A percentile compares a stretch with the other conserved stretches of the same genome.
Conservation (phyloP, 352 stramenopile genomes). For the Globisporangium spiculum region DNA sequence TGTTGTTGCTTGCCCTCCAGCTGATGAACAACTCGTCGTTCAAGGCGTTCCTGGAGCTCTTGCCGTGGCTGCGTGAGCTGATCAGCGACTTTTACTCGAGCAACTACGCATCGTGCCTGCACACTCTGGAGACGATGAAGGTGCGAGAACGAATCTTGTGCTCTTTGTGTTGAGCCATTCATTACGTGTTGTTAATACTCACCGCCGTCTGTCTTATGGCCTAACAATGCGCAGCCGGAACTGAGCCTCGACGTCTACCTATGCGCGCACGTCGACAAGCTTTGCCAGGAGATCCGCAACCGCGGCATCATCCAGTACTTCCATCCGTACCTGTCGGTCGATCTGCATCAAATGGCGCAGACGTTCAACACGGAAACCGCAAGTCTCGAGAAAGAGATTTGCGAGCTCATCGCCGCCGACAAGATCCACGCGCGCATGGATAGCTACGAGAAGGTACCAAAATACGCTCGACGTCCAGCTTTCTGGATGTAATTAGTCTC, state of each 20-base stretch:
- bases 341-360: slow-evolving; percentile 82
- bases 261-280: slow-evolving; percentile 59
- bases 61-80: slow-evolving; percentile 85
- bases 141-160: slow-evolving; percentile 19
- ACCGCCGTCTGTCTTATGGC: neutral
- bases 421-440: slow-evolving; percentile 85
- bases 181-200: neutral
- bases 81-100: slow-evolving; percentile 88
- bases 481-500: neutral
- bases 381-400: slow-evolving; percentile 76
- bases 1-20: slow-evolving; percentile 19
- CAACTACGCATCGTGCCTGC: slow-evolving; percentile 82
- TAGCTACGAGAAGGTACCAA: slow-evolving; percentile 81
- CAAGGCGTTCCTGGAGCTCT: slow-evolving; percentile 84
- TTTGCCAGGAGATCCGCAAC: slow-evolving; percentile 82
- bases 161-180: neutral
- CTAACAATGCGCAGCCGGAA: slow-evolving; percentile 37
- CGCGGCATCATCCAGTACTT: slow-evolving; percentile 90
- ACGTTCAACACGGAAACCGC: slow-evolving; percentile 70
- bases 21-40: slow-evolving; percentile 88
- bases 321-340: slow-evolving; percentile 83
- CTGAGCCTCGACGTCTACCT: slow-evolving; percentile 82
- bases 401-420: slow-evolving; percentile 65
- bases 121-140: slow-evolving; percentile 74
- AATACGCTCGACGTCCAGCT: neutral